Evolutionary conservation across 2,329 filamentous ascomycete species (phyloP).

Genomic region (Ustulina deusta): DNA sequence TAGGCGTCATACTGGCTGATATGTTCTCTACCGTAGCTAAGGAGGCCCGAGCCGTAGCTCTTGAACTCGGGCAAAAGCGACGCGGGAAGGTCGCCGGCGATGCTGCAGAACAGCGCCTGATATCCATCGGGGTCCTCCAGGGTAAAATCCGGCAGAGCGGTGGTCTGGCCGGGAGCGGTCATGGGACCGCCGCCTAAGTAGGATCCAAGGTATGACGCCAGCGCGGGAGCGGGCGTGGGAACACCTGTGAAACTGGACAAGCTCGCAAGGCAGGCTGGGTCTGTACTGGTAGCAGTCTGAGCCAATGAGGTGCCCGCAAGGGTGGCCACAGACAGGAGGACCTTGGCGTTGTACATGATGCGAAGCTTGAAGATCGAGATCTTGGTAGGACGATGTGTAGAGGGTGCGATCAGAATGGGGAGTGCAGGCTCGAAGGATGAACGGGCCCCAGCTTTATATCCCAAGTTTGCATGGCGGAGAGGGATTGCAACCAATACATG

Average conservation of each 20-base stretch:
- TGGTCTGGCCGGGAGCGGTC: constrained; percentile 17
- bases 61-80: constrained; percentile 21
- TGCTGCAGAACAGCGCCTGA: constrained; percentile 10
- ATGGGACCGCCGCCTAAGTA: background rate
- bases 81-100: constrained; percentile 18
- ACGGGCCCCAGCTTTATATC: constrained; percentile 14
- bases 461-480: background rate
- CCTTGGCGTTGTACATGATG: constrained; percentile 28
- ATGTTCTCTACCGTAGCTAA: constrained; percentile 14
- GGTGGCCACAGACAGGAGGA: constrained; percentile 19
- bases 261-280: background rate
- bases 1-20: constrained; percentile 23
- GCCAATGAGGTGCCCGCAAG: constrained; percentile 23
- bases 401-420: background rate
- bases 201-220: constrained; percentile 8
- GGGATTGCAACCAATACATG: background rate
- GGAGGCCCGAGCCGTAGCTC: constrained; percentile 13
- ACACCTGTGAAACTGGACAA: background rate
- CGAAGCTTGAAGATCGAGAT: background rate
- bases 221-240: constrained; percentile 6
- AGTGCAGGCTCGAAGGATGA: background rate
- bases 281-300: background rate
- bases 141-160: constrained; percentile 12
- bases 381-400: background rate
- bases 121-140: constrained; percentile 31